Conservation (phyloP, 805 yeast genomes). For the Monosporozyma siamensis region DNA sequence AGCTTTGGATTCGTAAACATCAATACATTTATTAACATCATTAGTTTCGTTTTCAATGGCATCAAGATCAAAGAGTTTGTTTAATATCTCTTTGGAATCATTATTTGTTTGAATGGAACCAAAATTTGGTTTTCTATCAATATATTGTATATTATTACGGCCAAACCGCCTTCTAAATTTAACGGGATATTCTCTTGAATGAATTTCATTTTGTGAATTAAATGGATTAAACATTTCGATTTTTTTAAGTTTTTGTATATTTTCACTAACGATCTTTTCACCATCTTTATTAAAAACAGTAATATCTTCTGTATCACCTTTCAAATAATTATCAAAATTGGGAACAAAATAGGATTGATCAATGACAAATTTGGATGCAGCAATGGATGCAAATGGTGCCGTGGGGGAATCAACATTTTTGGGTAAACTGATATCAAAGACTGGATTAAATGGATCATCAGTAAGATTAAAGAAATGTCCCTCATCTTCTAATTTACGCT, state of each 20-base stretch:
- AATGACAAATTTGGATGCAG: constrained; percentile 57
- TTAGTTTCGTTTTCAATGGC: constrained; percentile 25
- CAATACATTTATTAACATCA: constrained; percentile 18
- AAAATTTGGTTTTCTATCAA: constrained; percentile 60
- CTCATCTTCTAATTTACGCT: constrained; percentile 56
- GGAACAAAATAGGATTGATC: constrained; percentile 46
- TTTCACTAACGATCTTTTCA: constrained; percentile 21
- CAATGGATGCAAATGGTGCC: constrained; percentile 72
- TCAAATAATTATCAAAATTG: constrained; percentile 23
- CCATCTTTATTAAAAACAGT: constrained; percentile 22
- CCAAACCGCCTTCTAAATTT: constrained; percentile 69
- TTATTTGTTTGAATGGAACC: constrained; percentile 17
- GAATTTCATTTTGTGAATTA: constrained; percentile 22
- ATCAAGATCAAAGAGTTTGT: constrained; percentile 35
- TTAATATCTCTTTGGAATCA: constrained; percentile 20
- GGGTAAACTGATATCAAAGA: constrained; percentile 56
- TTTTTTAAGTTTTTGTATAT: constrained; percentile 23
- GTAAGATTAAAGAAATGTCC: constrained; percentile 75
- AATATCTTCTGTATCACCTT: constrained; percentile 21
- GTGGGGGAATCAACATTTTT: constrained; percentile 48
- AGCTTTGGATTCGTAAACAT: constrained; percentile 39
- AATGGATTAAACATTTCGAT: constrained; percentile 33
- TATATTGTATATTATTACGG: constrained; percentile 55
- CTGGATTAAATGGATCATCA: constrained; percentile 79
- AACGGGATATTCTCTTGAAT: constrained; percentile 38